Percentiles rank a stretch among this genome's conserved stretches.
These are phyloP conservation scores for Hyphopichia fennica DNA, from an alignment of 1,139 yeast species.

Conservation along the genomic window DNA sequence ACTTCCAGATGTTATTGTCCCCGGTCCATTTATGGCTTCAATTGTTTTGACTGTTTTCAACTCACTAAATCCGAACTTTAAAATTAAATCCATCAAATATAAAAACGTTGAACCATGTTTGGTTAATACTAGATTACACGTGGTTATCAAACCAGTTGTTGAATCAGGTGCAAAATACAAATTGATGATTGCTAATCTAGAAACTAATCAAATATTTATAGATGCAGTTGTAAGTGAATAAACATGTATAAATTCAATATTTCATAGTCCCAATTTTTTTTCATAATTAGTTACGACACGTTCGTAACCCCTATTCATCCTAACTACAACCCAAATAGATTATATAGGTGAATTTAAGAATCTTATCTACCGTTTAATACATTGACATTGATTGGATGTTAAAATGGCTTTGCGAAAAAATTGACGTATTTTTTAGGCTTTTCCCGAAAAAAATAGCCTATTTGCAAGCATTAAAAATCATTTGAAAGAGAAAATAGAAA, in stretches of 20 bases:
- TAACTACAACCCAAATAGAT: too few species aligned
- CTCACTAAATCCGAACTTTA: constrained; percentile 12
- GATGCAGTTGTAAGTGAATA: background rate
- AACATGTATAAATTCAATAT: background rate
- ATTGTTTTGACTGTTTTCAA: constrained; percentile 53
- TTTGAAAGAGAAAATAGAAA: background rate
- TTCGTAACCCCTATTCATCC: too few species aligned
- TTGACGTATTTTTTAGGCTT: too few species aligned
- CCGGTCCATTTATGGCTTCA: constrained; percentile 78
- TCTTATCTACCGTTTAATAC: too few species aligned
- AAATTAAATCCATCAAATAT: constrained; percentile 33
- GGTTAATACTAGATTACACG: constrained; percentile 15
- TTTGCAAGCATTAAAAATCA: too few species aligned
- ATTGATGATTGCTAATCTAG: constrained; percentile 1
- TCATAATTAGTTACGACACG: too few species aligned
- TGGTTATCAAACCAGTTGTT: background rate
- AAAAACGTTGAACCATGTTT: constrained; percentile 52
- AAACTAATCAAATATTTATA: background rate
- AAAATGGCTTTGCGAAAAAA: too few species aligned
- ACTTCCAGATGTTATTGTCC: constrained; percentile 63
- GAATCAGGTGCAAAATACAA: background rate
- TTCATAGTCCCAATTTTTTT: too few species aligned
- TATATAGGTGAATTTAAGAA: too few species aligned
- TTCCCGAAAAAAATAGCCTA: too few species aligned
- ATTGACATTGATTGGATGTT: too few species aligned